phyloP scores from a whole-genome alignment of 768 basidiomycete species.

The Tephrocybe sp. region DNA sequence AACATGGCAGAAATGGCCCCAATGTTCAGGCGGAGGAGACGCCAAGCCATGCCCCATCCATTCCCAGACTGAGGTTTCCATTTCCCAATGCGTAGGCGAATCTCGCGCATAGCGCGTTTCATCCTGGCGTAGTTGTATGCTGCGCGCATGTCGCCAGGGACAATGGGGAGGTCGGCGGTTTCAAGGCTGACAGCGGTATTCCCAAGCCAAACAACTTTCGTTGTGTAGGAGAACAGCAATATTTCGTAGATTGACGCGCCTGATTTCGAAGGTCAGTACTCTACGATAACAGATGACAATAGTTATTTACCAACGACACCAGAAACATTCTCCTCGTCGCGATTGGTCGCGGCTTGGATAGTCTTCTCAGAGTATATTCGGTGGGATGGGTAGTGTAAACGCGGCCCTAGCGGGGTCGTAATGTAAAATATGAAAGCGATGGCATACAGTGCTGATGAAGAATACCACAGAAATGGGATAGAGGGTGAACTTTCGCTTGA shows the following conservation, averaged over 20 bases:
- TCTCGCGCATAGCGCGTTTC: slow-evolving; percentile 50
- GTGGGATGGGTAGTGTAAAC: slow-evolving; percentile 70
- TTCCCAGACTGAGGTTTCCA: slow-evolving; percentile 62
- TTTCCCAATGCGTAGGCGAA: slow-evolving; percentile 47
- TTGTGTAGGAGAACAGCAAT: slow-evolving; percentile 86
- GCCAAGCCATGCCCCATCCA: slow-evolving; percentile 64
- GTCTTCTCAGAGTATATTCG: slow-evolving; percentile 74
- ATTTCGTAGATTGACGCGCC: slow-evolving; percentile 58
- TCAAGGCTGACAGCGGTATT: slow-evolving; percentile 72
- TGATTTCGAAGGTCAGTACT: slow-evolving; percentile 14
- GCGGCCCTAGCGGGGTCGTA: slow-evolving; percentile 73
- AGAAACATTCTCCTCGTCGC: slow-evolving; percentile 73
- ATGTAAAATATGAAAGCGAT: slow-evolving; percentile 35
- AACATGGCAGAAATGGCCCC: slow-evolving; percentile 38
- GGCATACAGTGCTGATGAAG: slow-evolving; percentile 47
- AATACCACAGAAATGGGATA: slow-evolving; percentile 46
- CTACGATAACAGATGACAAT: neutral
- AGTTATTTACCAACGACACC: slow-evolving; percentile 46
- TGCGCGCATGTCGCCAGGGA: slow-evolving; percentile 70
- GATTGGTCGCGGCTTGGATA: slow-evolving; percentile 54
- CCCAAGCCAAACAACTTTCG: slow-evolving; percentile 83
- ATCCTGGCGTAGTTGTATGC: slow-evolving; percentile 62
- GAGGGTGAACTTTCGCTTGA: slow-evolving; percentile 18
- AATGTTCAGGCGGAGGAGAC: slow-evolving; percentile 56
- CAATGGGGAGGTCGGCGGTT: slow-evolving; percentile 84